Base-by-base conservation (phyloP, 805 yeast species). In the Saccharomycopsis sp. region DNA sequence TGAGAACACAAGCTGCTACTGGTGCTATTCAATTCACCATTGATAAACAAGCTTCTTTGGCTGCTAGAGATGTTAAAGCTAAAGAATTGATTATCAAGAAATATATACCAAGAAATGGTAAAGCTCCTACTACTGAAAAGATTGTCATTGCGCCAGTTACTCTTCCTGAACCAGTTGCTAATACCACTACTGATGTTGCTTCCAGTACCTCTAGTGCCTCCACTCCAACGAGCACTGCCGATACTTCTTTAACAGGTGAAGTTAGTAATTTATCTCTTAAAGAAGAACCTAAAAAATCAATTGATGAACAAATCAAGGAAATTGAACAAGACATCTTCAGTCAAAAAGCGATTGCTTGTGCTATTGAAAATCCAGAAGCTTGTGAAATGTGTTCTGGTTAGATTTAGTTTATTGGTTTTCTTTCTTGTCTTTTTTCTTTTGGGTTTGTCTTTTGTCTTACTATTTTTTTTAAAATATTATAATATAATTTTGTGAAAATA, bases 351-450 rank as follows among this genome's bases (percentile, higher is more conserved):
- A 77, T 89, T 64, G 96, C 96, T 27, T 89, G 98, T 70, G 94
- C 96, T 42, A 87, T 92, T 60, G 79, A 83, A 61, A 89, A 92
- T 67, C 96, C 96, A 45, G 97, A 85, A 66, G 76, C 97, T 37
- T 89, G 98, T 66, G 89, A 89, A 58, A 92, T 92, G 97, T 92
- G 98, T 70, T 89, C 97, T 45, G 97, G 97, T 68, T 92, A 66
- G 27, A n/a, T 4, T 12, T 6, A 34, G 9, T 20, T 34, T 19
- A 9, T 62, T 33, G 19, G 20, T 15, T 19, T 19, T 23, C 15
- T 19, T 25, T 3, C 17, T 35, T 21, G 23, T 19, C n/a, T 23
- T 34, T 21, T n/a, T n/a, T n/a, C n/a, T n/a, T n/a, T n/a, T n/a
- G n/a, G n/a, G n/a, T n/a, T n/a, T n/a, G n/a, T n/a, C n/a, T n/a